A percentile compares a stretch with the other conserved stretches of the same genome.
phyloP scores from a whole-genome alignment of 1,284 basidiomycete genomes.

The Lentinula novae-zelandiae region DNA sequence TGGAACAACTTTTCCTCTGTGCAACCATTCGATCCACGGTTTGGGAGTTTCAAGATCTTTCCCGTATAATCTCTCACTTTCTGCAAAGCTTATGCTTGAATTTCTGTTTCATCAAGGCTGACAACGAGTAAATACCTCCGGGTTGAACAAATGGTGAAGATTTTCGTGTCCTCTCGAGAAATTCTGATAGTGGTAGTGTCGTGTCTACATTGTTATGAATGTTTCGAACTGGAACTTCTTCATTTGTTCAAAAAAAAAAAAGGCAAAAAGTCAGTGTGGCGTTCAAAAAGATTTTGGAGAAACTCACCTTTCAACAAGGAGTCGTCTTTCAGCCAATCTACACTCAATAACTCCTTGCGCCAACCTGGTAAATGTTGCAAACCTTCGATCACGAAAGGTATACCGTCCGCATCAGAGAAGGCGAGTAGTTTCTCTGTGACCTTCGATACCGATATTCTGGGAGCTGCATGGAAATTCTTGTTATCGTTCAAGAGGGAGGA shows the following conservation, averaged over 20 bases:
- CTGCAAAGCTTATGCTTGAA: conserved; percentile 30
- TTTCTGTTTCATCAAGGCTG: neutral
- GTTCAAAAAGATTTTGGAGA: neutral
- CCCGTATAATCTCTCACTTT: conserved; percentile 60
- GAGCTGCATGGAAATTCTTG: conserved; percentile 37
- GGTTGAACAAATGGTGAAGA: conserved; percentile 28
- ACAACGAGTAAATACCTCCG: conserved; percentile 31
- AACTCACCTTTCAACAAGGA: conserved; percentile 30
- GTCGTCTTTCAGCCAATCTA: conserved; percentile 46
- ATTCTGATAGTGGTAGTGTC: conserved; percentile 38
- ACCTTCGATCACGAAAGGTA: conserved; percentile 59
- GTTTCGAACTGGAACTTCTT: conserved; percentile 54
- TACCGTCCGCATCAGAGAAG: conserved; percentile 44
- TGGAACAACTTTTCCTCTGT: conserved; percentile 42
- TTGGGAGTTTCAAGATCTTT: conserved; percentile 69
- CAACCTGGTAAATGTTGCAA: conserved; percentile 52
- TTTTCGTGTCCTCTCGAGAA: conserved; percentile 39
- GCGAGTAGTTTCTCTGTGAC: conserved; percentile 31
- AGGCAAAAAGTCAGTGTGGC: neutral
- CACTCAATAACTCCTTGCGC: conserved; percentile 47
- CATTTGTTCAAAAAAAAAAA: neutral
- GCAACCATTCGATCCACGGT: conserved; percentile 60
- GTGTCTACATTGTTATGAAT: conserved; percentile 46
- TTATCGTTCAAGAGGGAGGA: conserved; percentile 32
- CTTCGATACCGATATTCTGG: conserved; percentile 35